Evolutionary conservation across 345 rosid genomes (phyloP).

Genomic region (Stellera chamaejasme): DNA sequence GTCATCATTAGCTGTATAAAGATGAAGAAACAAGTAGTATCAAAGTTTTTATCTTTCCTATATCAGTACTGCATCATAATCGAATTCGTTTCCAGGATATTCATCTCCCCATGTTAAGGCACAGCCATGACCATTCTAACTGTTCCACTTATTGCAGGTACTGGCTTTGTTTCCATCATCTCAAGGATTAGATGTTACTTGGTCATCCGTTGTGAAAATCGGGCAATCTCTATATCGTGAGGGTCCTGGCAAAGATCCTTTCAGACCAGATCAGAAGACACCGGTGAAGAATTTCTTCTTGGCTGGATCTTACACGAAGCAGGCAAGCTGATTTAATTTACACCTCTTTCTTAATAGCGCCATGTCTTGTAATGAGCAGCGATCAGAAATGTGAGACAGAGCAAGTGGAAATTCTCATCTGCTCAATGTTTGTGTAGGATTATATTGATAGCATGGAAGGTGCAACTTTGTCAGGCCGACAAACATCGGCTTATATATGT

Average conservation of each 20-base stretch:
- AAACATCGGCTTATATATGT: slow-evolving; percentile 82
- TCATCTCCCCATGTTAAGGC: no score
- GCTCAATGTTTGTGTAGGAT: slow-evolving; percentile 40
- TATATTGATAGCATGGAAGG: slow-evolving; percentile 99
- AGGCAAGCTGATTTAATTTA: slow-evolving; percentile 33
- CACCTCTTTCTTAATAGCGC: neutral
- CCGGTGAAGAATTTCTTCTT: slow-evolving; percentile 90
- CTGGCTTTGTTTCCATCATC: slow-evolving; percentile 77
- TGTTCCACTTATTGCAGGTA: slow-evolving; percentile 38
- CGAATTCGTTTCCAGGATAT: no score
- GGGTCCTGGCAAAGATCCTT: slow-evolving; percentile 95
- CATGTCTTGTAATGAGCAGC: no score
- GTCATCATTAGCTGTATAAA: slow-evolving; percentile 1
- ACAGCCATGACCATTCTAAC: no score
- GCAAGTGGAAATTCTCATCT: neutral
- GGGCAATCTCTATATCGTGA: slow-evolving; percentile 94
- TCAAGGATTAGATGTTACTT: slow-evolving; percentile 67
- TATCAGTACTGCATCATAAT: no score
- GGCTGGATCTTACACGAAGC: slow-evolving; percentile 92
- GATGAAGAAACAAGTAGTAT: no score
- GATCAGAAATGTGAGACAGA: neutral
- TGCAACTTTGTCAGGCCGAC: slow-evolving; percentile 91
- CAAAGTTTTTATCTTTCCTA: no score
- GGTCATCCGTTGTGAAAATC: slow-evolving; percentile 97
- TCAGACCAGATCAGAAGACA: slow-evolving; percentile 94